A percentile compares a stretch with the other conserved stretches of the same genome.
phyloP scores from a whole-genome alignment of 2,329 filamentous ascomycete genomes.

The Claviceps humidiphila region DNA sequence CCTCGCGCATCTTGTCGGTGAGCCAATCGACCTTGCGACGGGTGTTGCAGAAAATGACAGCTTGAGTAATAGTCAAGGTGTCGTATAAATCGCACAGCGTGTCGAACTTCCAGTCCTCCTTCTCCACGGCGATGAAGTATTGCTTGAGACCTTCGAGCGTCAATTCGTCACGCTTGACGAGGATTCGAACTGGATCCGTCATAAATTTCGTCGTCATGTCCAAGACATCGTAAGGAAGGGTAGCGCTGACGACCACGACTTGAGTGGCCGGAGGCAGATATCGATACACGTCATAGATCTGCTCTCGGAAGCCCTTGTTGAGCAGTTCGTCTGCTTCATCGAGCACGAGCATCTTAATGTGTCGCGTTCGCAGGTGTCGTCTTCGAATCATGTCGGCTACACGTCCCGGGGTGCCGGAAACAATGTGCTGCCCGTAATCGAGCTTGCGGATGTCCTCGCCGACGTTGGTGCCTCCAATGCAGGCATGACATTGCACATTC shows the following conservation, averaged over 20 bases:
- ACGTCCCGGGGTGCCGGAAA: constrained; percentile 92
- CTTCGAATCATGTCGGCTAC: constrained; percentile 57
- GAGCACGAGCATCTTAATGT: constrained; percentile 52
- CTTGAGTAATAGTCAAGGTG: constrained; percentile 94
- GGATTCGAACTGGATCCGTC: constrained; percentile 90
- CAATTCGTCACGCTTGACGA: constrained; percentile 97
- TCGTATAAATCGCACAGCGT: constrained; percentile 98
- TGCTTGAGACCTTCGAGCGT: constrained; percentile 96
- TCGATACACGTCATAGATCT: constrained; percentile 98
- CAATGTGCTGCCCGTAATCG: constrained; percentile 94
- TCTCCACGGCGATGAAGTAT: constrained; percentile 98
- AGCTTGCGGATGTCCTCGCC: constrained; percentile 96
- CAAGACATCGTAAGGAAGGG: constrained; percentile 91
- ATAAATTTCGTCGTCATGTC: constrained; percentile 99
- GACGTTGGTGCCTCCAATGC: constrained; percentile 95
- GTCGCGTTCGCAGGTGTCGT: constrained; percentile 41
- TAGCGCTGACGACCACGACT: constrained; percentile 95
- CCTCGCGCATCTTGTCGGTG: constrained; percentile 97
- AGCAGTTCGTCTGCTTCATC: constrained; percentile 54
- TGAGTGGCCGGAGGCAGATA: constrained; percentile 94
- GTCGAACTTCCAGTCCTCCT: constrained; percentile 99
- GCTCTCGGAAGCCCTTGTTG: constrained; percentile 91
- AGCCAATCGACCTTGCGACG: constrained; percentile 98
- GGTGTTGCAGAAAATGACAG: constrained; percentile 99
- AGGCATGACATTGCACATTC: constrained; percentile 98